Conservation (phyloP, 2,329 filamentous ascomycete species). For the Phialemonium atrogriseum region DNA sequence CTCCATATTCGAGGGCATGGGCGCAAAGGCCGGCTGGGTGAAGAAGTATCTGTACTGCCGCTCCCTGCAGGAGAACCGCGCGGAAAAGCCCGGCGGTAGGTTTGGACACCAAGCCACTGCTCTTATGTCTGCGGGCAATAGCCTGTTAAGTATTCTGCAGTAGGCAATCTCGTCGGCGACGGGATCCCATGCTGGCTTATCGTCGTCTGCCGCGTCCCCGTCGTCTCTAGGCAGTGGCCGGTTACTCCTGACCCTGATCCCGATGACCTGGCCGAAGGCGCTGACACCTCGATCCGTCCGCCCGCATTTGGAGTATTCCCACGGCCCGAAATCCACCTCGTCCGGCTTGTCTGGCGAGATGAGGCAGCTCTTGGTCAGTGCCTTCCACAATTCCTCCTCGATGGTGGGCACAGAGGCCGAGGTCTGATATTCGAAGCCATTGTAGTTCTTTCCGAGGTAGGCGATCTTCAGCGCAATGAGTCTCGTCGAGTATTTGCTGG, state of each 20-base stretch:
- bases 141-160: slow-evolving; percentile 71
- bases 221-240: slow-evolving; percentile 41
- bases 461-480: slow-evolving; percentile 88
- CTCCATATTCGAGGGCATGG: slow-evolving; percentile 48
- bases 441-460: slow-evolving; percentile 85
- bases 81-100: slow-evolving; percentile 73
- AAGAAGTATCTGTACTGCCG: slow-evolving; percentile 96
- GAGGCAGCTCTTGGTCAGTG: slow-evolving; percentile 70
- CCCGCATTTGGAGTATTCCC: slow-evolving; percentile 91
- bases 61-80: slow-evolving; percentile 86
- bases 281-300: slow-evolving; percentile 90
- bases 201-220: slow-evolving; percentile 9
- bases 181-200: slow-evolving; percentile 31
- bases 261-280: slow-evolving; percentile 93
- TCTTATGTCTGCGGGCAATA: slow-evolving; percentile 83
- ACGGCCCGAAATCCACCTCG: slow-evolving; percentile 69
- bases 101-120: slow-evolving; percentile 88
- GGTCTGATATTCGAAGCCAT: slow-evolving; percentile 82
- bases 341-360: slow-evolving; percentile 63
- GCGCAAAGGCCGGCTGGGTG: slow-evolving; percentile 81
- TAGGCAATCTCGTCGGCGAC: slow-evolving; percentile 79
- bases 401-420: slow-evolving; percentile 69
- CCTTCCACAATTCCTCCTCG: slow-evolving; percentile 91
- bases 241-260: slow-evolving; percentile 72
- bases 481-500: slow-evolving; percentile 72